These are phyloP conservation scores for Fusarium devonianum DNA, from an alignment of 2,329 filamentous ascomycete species.

Conservation along the genomic window DNA sequence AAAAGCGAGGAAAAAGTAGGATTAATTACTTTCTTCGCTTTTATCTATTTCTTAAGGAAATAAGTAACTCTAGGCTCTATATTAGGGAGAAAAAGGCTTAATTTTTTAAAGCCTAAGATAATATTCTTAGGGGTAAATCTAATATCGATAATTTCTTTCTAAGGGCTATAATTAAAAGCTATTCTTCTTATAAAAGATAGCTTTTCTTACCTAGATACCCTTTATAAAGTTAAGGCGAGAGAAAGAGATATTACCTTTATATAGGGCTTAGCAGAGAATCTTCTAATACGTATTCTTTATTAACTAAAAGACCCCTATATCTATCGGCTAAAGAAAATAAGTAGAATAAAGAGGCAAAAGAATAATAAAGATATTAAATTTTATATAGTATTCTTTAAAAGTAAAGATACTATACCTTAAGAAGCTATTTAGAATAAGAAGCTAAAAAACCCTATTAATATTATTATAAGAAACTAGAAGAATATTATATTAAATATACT, in stretches of 20 bases:
- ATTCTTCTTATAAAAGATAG: background rate
- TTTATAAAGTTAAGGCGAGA: background rate
- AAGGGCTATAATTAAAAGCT: background rate
- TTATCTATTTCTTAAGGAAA: background rate
- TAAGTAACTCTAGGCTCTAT: background rate
- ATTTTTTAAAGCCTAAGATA: background rate
- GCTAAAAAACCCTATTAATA: background rate
- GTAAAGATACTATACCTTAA: background rate
- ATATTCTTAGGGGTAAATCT: background rate
- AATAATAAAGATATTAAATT: background rate
- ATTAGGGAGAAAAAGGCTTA: background rate
- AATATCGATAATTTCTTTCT: background rate
- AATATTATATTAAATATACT: too few relatives aligned
- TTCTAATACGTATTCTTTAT: background rate
- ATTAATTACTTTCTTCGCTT: slow-evolving; percentile 1
- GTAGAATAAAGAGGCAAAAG: background rate
- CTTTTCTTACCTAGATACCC: background rate
- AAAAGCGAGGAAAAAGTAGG: background rate
- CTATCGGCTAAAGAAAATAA: background rate
- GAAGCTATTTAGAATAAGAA: slow-evolving; percentile 1
- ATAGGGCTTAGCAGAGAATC: background rate
- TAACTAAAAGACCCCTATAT: background rate
- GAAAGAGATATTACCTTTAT: background rate
- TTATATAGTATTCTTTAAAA: background rate
- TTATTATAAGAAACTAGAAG: background rate